Evolutionary conservation across 805 yeast species (phyloP).

Genomic region (Hanseniaspora meyeri): DNA sequence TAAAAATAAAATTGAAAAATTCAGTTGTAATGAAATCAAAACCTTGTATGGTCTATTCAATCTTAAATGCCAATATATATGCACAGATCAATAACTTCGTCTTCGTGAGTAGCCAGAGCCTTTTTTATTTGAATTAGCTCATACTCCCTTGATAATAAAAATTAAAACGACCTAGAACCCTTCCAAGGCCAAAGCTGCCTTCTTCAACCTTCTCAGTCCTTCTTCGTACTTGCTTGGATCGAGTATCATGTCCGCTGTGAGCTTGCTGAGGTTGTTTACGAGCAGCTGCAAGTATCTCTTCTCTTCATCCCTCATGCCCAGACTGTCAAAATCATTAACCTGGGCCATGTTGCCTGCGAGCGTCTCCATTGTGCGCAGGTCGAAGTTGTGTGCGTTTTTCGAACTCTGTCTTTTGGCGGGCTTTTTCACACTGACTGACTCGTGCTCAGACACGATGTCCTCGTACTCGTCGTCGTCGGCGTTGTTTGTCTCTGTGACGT

Average conservation of each 20-base stretch:
- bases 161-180: constrained; percentile 61
- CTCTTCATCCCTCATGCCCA: constrained; percentile 65
- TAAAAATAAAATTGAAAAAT: too few species aligned
- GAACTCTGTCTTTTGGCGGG: background rate
- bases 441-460: background rate
- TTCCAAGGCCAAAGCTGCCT: constrained; percentile 74
- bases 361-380: background rate
- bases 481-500: background rate
- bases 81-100: too few species aligned
- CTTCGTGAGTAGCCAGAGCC: too few species aligned
- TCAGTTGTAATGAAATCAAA: too few species aligned
- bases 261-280: constrained; percentile 69
- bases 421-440: background rate
- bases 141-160: too few species aligned
- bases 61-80: too few species aligned
- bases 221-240: constrained; percentile 72
- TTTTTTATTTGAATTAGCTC: too few species aligned
- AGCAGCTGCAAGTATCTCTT: constrained; percentile 71
- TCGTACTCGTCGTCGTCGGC: constrained; percentile 8
- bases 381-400: constrained; percentile 9
- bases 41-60: too few species aligned
- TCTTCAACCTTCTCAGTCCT: constrained; percentile 66
- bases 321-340: constrained; percentile 46
- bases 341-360: background rate
- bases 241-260: constrained; percentile 81